These are phyloP conservation scores for Phaffia rhodozyma DNA, from an alignment of 1,284 basidiomycete genomes.

Conservation along the genomic window DNA sequence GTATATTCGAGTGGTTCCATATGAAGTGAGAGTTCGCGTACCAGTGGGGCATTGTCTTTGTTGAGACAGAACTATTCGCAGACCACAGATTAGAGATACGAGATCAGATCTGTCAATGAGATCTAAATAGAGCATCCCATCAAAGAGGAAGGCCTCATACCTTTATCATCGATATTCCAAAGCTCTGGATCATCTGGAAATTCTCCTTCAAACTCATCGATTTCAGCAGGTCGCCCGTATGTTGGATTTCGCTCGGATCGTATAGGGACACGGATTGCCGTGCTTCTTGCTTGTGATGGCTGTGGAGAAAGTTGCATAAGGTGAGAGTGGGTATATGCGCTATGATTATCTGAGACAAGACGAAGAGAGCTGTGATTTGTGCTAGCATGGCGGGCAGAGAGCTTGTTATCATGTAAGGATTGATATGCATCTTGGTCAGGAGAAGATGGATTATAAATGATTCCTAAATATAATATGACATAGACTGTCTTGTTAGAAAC, in stretches of 20 bases:
- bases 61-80: neutral
- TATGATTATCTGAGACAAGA: neutral
- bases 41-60: neutral
- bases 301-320: neutral
- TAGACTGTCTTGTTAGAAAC: too few relatives aligned
- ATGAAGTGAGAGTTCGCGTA: neutral
- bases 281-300: neutral
- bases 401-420: neutral
- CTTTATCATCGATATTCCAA: neutral
- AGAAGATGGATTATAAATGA: neutral
- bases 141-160: neutral
- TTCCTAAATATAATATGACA: too few relatives aligned
- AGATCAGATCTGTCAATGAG: neutral
- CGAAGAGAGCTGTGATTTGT: neutral
- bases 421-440: neutral
- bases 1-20: too few relatives aligned
- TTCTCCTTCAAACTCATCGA: conserved; percentile 14
- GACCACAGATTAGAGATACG: too few relatives aligned
- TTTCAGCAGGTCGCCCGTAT: neutral
- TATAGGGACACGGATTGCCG: neutral
- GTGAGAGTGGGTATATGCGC: neutral
- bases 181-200: conserved; percentile 12
- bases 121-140: neutral
- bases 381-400: neutral
- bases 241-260: neutral